Evolutionary conservation across 2,329 filamentous ascomycete genomes (phyloP), one percentile per base, ranked within the genome.

Genomic region (Ceratocystis variospora): DNA sequence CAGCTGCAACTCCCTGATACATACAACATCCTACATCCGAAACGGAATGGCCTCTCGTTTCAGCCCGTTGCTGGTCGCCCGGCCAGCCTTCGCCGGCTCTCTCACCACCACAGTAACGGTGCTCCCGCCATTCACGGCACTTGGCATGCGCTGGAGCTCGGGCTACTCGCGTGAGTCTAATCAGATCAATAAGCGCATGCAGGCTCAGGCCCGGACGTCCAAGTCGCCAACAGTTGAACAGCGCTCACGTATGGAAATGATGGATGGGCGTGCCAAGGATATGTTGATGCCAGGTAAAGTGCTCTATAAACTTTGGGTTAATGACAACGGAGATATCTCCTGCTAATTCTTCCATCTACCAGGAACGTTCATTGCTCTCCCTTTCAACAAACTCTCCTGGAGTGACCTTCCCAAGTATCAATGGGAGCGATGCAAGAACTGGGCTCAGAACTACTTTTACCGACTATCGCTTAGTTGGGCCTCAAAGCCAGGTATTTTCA

Each of bases 361-460:
- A 81, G 80, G 77, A 69, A 81, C 79, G n/a, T 79, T 82, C 65
- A 72, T 82, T 59, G 69, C 78, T 17, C 73, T 80, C 8, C 77
- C 77, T 1, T 53, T 63, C 50, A 57, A 48, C 28, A n/a, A 62
- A 12, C 57, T 68, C 55, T 8, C 59, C 10, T 62, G 79, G 31
- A 73, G 74, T 2, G 71, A 71, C 64, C 74, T 74, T 62, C 73
- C 76, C 33, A 69, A 69, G 15, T 78, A 81, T 71, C 73, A 76
- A 55, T 75, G 72, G 72, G 72, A 70, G 68, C 74, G 75, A 50
- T 25, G 74, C 41, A 75, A 73, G 69, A 71, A 75, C 67, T 78
- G 75, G 68, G 63, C 70, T 53, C 67, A 72, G n/a, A 75, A 77
- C 67, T 70, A 74, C 8, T 67, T 73, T 37, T 72, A 73, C 1